phyloP scores from a whole-genome alignment of 2,329 filamentous ascomycete species.

The Diaporthe vexans region DNA sequence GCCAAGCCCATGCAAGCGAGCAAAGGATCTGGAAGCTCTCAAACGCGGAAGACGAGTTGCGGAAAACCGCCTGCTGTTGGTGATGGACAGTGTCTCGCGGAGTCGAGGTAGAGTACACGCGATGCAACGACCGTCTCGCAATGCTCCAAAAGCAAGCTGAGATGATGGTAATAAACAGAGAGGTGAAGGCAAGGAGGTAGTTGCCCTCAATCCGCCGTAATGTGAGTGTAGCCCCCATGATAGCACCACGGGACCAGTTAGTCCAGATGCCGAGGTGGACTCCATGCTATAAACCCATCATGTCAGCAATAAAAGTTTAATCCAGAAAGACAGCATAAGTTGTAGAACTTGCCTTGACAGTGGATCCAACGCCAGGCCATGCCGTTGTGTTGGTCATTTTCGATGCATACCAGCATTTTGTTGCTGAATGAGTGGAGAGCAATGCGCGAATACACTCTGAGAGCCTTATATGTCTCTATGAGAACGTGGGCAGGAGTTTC shows the following conservation, averaged over 20 bases:
- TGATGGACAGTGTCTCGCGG: conserved; percentile 47
- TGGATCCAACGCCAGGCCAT: no score
- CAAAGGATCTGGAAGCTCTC: conserved; percentile 1
- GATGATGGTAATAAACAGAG: conserved; percentile 49
- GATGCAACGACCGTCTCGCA: conserved; percentile 44
- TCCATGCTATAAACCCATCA: neutral
- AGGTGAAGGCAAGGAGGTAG: conserved; percentile 52
- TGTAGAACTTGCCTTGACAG: no score
- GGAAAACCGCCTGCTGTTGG: conserved; percentile 44
- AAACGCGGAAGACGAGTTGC: neutral
- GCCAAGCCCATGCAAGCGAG: conserved; percentile 19
- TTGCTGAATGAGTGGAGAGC: no score
- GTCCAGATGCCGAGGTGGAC: conserved; percentile 42
- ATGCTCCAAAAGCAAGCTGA: conserved; percentile 46
- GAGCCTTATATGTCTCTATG: no score
- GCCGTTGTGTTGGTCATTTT: no score
- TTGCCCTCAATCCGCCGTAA: conserved; percentile 47
- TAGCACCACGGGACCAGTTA: neutral
- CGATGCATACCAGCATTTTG: no score
- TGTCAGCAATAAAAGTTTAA: no score
- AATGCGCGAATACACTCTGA: no score
- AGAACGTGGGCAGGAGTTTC: no score
- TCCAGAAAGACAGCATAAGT: no score
- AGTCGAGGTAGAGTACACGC: conserved; percentile 38
- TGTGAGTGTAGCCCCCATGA: conserved; percentile 51